Conservation (phyloP, 2,329 filamentous ascomycete genomes). For the Fonsecaea pugnacius region DNA sequence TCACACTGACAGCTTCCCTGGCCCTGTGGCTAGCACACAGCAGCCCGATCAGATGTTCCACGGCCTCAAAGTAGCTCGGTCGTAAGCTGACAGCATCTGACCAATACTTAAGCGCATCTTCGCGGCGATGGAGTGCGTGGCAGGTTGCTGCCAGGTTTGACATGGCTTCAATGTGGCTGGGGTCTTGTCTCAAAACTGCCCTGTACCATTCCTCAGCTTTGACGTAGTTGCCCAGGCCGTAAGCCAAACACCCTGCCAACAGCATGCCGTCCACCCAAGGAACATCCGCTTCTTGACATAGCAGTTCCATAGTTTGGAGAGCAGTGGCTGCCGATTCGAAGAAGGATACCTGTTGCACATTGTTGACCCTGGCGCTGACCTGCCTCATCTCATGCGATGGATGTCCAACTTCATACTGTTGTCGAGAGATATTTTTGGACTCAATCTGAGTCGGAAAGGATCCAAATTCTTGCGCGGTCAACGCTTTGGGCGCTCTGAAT, state of each 20-base stretch:
- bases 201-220: slow-evolving; percentile 62
- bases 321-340: slow-evolving; percentile 62
- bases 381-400: slow-evolving; percentile 14
- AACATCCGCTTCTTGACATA: slow-evolving; percentile 81
- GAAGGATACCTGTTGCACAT: slow-evolving; percentile 13
- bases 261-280: slow-evolving; percentile 93
- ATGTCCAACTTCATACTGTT: slow-evolving; percentile 18
- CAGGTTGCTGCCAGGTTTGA: slow-evolving; percentile 91
- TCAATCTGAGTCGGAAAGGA: slow-evolving; percentile 8
- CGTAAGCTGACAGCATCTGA: slow-evolving; percentile 77
- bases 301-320: slow-evolving; percentile 70
- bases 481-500: slow-evolving; percentile 24
- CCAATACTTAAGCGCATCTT: slow-evolving; percentile 88
- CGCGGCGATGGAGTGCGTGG: slow-evolving; percentile 77
- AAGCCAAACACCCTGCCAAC: slow-evolving; percentile 86
- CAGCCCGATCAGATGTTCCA: slow-evolving; percentile 89
- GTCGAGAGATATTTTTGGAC: not conserved
- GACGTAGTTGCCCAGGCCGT: slow-evolving; percentile 82
- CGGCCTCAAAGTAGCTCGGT: slow-evolving; percentile 90
- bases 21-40: slow-evolving; percentile 80
- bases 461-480: slow-evolving; percentile 6
- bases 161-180: slow-evolving; percentile 82
- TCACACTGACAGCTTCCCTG: slow-evolving; percentile 83
- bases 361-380: not conserved
- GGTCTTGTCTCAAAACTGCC: slow-evolving; percentile 62